Evolutionary conservation across 129 eudicot genomes (phyloP).

Genomic region (Ambrosia trifida): DNA sequence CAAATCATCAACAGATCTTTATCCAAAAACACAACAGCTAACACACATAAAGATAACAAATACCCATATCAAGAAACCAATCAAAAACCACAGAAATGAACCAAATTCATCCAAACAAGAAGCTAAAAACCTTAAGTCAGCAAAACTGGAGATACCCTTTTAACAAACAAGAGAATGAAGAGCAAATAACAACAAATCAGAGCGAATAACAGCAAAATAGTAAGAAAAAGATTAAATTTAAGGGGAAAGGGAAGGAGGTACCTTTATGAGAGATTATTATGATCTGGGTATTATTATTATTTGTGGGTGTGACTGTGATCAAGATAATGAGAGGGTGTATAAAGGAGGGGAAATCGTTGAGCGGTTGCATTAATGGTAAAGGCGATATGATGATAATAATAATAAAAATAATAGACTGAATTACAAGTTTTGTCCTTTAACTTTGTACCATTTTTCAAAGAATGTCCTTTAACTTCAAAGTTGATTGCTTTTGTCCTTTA

Average conservation of each 20-base stretch:
- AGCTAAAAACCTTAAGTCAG: conserved; percentile 3
- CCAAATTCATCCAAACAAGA: conserved; percentile 11
- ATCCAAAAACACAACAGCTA: background rate
- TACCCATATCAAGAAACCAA: conserved; percentile 21
- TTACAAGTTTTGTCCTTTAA: too few relatives aligned
- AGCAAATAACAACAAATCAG: background rate
- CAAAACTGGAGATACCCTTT: conserved; percentile 10
- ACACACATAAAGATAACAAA: background rate
- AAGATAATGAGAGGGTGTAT: background rate
- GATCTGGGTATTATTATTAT: background rate
- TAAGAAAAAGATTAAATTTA: conserved; percentile 7
- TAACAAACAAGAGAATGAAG: background rate
- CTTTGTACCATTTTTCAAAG: too few relatives aligned
- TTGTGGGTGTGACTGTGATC: background rate
- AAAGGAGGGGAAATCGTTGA: conserved; percentile 20
- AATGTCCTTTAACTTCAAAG: too few relatives aligned
- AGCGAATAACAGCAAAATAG: background rate
- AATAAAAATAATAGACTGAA: too few relatives aligned
- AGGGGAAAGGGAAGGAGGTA: conserved; percentile 26
- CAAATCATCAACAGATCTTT: conserved; percentile 21
- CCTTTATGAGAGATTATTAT: conserved; percentile 8
- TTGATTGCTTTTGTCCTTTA: too few relatives aligned
- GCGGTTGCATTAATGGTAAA: conserved; percentile 55
- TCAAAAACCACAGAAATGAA: conserved; percentile 6
- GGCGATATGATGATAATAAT: conserved; percentile 32